Percentiles rank a stretch among this genome's conserved stretches.
These are phyloP conservation scores for Leccinum pachyderme DNA, from an alignment of 1,284 basidiomycete species.

Conservation along the genomic window DNA sequence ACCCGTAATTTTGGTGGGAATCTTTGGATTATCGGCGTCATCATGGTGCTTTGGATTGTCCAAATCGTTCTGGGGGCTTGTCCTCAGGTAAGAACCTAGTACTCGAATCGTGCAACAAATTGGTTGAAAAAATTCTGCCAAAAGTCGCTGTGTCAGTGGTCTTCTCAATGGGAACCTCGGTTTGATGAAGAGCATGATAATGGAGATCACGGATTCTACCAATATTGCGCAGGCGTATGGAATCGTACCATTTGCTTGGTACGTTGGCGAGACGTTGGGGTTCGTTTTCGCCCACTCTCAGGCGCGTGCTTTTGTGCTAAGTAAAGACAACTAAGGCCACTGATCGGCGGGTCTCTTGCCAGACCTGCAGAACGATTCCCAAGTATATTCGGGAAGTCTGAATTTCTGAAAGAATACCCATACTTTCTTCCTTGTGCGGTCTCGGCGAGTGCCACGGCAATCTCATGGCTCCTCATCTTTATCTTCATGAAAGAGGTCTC, in stretches of 20 bases:
- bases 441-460: constrained; percentile 46
- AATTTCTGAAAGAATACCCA: constrained; percentile 58
- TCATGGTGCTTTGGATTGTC: constrained; percentile 66
- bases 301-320: constrained; percentile 4
- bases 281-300: constrained; percentile 21
- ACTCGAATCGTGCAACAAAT: not conserved
- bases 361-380: constrained; percentile 61
- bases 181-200: constrained; percentile 40
- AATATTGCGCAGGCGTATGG: constrained; percentile 39
- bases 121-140: not conserved
- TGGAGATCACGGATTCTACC: constrained; percentile 38
- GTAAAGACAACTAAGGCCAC: constrained; percentile 39
- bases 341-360: constrained; percentile 61
- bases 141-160: constrained; percentile 37
- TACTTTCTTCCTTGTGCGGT: constrained; percentile 67
- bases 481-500: constrained; percentile 58
- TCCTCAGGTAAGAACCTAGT: constrained; percentile 44
- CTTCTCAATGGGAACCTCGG: constrained; percentile 48
- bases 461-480: constrained; percentile 45
- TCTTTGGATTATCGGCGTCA: constrained; percentile 55
- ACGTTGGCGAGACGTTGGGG: constrained; percentile 43
- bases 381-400: constrained; percentile 42
- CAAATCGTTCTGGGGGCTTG: constrained; percentile 52
- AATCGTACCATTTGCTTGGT: constrained; percentile 47
- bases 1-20: constrained; percentile 59